Percentiles rank a stretch among this genome's conserved stretches.
Conservation (phyloP, 2,329 filamentous ascomycete genomes). For the Juglanconis sp. region DNA sequence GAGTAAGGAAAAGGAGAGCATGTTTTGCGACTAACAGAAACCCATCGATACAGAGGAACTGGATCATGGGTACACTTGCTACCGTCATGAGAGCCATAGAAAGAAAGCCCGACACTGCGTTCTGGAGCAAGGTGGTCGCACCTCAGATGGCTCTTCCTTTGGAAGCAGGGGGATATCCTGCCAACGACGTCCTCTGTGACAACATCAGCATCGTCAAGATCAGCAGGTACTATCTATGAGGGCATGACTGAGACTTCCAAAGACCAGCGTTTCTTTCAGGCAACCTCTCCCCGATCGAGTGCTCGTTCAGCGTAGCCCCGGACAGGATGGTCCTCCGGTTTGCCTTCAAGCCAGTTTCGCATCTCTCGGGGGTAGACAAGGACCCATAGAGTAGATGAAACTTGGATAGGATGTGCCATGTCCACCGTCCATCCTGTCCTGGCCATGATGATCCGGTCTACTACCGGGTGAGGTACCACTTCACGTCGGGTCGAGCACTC, state of each 20-base stretch:
- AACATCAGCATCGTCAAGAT: neutral
- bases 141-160: constrained; percentile 9
- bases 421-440: neutral
- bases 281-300: neutral
- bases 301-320: neutral
- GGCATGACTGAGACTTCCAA: neutral
- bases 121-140: constrained; percentile 15
- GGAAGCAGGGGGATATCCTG: constrained; percentile 3
- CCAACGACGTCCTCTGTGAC: neutral
- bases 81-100: too few relatives aligned
- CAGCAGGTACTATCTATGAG: neutral
- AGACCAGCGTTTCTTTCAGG: neutral
- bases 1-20: too few relatives aligned
- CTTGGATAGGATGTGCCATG: neutral
- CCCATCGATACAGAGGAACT: too few relatives aligned
- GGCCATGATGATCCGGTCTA: neutral
- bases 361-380: neutral
- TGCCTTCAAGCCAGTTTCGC: neutral
- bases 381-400: neutral
- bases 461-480: neutral
- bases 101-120: too few relatives aligned
- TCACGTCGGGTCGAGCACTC: neutral
- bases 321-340: neutral
- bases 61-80: too few relatives aligned
- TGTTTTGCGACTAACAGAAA: too few relatives aligned